These are phyloP conservation scores for Phytophthora sp. DNA, from an alignment of 352 stramenopile species.

Conservation along the genomic window DNA sequence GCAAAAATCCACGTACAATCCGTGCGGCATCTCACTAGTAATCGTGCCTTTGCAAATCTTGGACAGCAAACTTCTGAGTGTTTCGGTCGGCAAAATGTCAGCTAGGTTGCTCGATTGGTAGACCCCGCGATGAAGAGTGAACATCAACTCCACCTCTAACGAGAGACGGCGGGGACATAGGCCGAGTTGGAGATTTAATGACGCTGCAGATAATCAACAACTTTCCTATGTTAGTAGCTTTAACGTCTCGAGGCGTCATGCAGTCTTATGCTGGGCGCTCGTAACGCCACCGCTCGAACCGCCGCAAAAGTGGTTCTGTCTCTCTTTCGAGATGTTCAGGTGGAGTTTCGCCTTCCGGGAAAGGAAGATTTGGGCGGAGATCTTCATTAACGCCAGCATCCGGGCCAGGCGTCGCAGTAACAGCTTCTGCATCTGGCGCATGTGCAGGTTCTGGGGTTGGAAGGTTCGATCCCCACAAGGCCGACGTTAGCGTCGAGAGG, in stretches of 20 bases:
- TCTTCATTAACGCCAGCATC: conserved; percentile 8
- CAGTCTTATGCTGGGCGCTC: conserved; percentile 12
- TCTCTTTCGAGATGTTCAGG: neutral
- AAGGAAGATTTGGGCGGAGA: neutral
- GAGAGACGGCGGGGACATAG: too few species aligned
- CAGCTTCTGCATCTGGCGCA: neutral
- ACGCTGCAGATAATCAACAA: too few species aligned
- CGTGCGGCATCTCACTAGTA: too few species aligned
- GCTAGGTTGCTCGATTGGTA: too few species aligned
- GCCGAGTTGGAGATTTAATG: too few species aligned
- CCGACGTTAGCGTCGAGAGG: conserved; percentile 44
- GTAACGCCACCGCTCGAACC: conserved; percentile 15
- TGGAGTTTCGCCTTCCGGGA: neutral
- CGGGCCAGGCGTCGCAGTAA: conserved; percentile 2
- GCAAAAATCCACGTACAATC: too few species aligned
- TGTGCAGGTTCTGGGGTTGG: neutral
- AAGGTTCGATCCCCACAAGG: conserved; percentile 30
- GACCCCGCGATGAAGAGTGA: too few species aligned
- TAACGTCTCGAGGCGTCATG: neutral
- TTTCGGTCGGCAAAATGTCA: too few species aligned
- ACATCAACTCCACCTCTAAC: too few species aligned
- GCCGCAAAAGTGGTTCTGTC: conserved; percentile 34
- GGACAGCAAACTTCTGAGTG: too few species aligned
- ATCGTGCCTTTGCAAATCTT: too few species aligned
- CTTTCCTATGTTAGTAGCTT: neutral